Base-by-base conservation (phyloP, 2,329 filamentous ascomycete genomes). In the Colletotrichum spaethianum region DNA sequence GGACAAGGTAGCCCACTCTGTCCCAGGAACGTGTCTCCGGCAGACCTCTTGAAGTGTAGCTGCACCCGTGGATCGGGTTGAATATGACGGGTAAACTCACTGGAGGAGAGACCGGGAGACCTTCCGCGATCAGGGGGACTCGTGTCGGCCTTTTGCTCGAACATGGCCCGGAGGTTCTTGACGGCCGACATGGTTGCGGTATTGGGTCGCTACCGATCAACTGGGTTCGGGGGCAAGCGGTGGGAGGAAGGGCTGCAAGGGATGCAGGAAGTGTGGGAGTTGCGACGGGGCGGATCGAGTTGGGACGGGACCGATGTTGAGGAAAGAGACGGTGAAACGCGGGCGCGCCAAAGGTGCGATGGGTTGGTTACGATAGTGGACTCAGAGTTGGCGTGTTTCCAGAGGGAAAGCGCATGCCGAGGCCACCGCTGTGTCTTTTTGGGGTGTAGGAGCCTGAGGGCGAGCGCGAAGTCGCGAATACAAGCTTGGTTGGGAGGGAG, bases 101-200 rank as follows among this genome's bases (percentile, higher is more conserved):
- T 80, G 73, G 83, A 82, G 74, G 80, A 82, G 73, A 82, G 82
- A 74, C 87, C 90, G 65, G 92, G 92, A 70, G 91, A 93, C 81
- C 93, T 88, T 73, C 93, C 93, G 84, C 93, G 87, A 74, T 93
- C 92, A 20, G 91, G 90, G 75, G 91, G 88, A 77, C 89, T 92
- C 70, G 86, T 85, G 76, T 90, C 89, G 80, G 88, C 89, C 82
- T 90, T 93, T 80, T 91, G 90, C 86, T 95, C 93, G 81, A 95
- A 95, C 88, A 93, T 94, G 79, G 93, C 93, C 77, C 92, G 88
- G 75, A 95, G 89, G 83, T 93, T 93, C 84, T 88, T 92, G 78
- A 94, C 92, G 78, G 89, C 91, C 79, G 91, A 91, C 89, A 91
- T 91, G 78, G 81, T 84, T 82, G 82, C 82, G 77, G 81, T 73